Percentiles rank a stretch among this genome's conserved stretches.
phyloP scores from a whole-genome alignment of 2,329 filamentous ascomycete genomes.

The Trichoderma koningii region DNA sequence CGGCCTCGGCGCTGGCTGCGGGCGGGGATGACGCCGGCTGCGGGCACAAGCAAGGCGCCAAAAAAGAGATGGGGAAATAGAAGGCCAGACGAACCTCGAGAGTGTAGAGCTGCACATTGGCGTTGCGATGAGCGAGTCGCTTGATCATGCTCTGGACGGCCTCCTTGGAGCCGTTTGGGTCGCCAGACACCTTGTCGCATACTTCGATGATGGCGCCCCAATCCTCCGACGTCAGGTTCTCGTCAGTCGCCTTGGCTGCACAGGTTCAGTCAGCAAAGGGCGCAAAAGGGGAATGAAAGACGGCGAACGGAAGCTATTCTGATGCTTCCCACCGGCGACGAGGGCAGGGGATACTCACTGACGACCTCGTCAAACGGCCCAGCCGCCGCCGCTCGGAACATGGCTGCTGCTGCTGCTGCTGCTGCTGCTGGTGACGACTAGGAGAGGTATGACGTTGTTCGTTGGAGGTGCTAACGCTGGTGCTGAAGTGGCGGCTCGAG shows the following conservation, averaged over 20 bases:
- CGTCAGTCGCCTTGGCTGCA: slow-evolving; percentile 80
- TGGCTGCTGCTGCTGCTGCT: slow-evolving; percentile 44
- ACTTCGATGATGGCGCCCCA: slow-evolving; percentile 67
- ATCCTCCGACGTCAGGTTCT: slow-evolving; percentile 87
- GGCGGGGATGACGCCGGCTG: slow-evolving; percentile 7
- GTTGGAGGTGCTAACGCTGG: slow-evolving; percentile 6
- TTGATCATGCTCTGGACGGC: slow-evolving; percentile 89
- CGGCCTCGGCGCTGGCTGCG: neutral
- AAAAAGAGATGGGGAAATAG: slow-evolving; percentile 15
- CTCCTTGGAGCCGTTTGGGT: slow-evolving; percentile 70
- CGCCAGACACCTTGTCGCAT: slow-evolving; percentile 60
- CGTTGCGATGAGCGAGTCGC: slow-evolving; percentile 87
- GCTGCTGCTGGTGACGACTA: slow-evolving; percentile 25
- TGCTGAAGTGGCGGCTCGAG: neutral
- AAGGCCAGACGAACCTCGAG: slow-evolving; percentile 64
- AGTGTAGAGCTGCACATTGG: slow-evolving; percentile 94
- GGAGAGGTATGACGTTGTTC: slow-evolving; percentile 28
- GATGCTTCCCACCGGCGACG: neutral
- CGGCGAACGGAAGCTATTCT: neutral
- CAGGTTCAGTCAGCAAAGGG: slow-evolving; percentile 27
- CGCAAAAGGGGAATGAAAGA: neutral
- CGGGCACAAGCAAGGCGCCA: neutral
- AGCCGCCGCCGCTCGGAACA: slow-evolving; percentile 60
- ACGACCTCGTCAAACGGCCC: slow-evolving; percentile 62
- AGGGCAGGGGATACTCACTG: slow-evolving; percentile 47